Conservation (phyloP, 129 eudicot genomes). For the Chrysanthemum seticuspe region DNA sequence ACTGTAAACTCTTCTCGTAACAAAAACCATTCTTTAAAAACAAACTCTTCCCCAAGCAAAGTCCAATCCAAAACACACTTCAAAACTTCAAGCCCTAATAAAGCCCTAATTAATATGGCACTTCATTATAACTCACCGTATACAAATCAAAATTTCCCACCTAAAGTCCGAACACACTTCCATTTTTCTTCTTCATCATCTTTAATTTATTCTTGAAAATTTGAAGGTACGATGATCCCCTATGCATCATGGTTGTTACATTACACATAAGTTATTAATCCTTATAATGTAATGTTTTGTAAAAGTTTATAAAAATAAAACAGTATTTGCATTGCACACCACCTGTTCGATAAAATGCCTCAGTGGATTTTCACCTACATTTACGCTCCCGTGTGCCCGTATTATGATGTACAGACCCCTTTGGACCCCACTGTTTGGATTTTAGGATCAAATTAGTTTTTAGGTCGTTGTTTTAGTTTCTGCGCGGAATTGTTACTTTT, state of each 20-base stretch:
- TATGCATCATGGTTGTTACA: not conserved
- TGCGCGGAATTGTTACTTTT: too few species aligned
- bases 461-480: too few species aligned
- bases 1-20: too few species aligned
- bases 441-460: too few species aligned
- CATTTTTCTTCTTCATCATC: constrained; percentile 1
- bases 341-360: constrained; percentile 25
- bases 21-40: too few species aligned
- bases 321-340: not conserved
- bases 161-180: not conserved
- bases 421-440: too few species aligned
- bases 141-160: constrained; percentile 6
- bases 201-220: constrained; percentile 11
- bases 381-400: not conserved
- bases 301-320: not conserved
- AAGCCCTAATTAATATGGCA: not conserved
- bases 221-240: not conserved
- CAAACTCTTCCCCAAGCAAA: too few species aligned
- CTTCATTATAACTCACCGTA: not conserved
- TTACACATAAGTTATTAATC: not conserved
- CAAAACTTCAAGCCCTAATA: not conserved
- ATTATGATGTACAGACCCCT: too few species aligned
- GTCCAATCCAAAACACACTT: too few species aligned
- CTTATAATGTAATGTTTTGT: not conserved
- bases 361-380: not conserved